These are phyloP conservation scores for Psilocybe mexicana DNA, from an alignment of 1,284 basidiomycete species.

Conservation along the genomic window DNA sequence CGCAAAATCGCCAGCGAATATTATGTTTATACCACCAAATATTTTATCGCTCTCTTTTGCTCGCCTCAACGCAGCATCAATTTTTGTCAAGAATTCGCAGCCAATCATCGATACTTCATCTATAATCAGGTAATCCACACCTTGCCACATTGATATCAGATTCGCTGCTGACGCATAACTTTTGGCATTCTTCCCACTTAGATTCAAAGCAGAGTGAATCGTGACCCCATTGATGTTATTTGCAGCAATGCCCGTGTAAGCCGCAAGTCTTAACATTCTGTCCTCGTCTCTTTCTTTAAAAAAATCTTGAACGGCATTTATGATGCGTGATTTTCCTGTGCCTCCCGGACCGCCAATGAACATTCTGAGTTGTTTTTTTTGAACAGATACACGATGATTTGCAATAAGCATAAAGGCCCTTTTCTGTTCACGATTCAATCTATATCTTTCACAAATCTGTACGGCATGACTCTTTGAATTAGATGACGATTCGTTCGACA, in stretches of 20 bases:
- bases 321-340: conserved; percentile 39
- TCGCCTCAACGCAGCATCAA: conserved; percentile 28
- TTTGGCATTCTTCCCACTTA: conserved; percentile 18
- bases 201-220: conserved; percentile 32
- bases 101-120: conserved; percentile 46
- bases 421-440: conserved; percentile 32
- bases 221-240: conserved; percentile 37
- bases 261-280: conserved; percentile 27
- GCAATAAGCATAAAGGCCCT: conserved; percentile 32
- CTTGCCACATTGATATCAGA: conserved; percentile 35
- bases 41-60: conserved; percentile 31
- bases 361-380: conserved; percentile 28
- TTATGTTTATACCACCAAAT: conserved; percentile 41
- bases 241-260: conserved; percentile 39
- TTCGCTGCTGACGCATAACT: not conserved
- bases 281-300: conserved; percentile 25
- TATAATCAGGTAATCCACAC: conserved; percentile 40
- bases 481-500: no score
- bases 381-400: conserved; percentile 20
- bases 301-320: conserved; percentile 32
- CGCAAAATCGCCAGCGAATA: conserved; percentile 41
- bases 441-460: no score
- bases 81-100: conserved; percentile 27
- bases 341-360: conserved; percentile 36
- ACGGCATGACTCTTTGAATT: no score